phyloP scores from a whole-genome alignment of 2,329 filamentous ascomycete genomes.

The Monilinia vaccinii-corymbosi region DNA sequence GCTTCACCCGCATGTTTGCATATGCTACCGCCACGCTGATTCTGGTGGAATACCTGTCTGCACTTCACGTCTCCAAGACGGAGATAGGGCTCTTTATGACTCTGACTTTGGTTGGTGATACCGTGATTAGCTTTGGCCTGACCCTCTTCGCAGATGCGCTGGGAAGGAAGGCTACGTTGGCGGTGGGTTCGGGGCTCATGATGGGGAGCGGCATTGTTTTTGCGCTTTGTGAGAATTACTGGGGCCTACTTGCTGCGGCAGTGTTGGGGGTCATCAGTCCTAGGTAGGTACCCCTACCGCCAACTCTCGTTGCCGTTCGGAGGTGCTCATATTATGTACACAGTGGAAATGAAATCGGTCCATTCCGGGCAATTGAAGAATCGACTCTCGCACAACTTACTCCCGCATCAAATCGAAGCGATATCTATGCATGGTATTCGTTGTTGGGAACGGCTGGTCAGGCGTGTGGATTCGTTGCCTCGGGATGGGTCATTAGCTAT shows the following conservation, averaged over 20 bases:
- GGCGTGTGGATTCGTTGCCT: slow-evolving; percentile 48
- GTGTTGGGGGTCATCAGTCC: slow-evolving; percentile 55
- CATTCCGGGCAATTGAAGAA: slow-evolving; percentile 54
- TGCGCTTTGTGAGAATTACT: slow-evolving; percentile 43
- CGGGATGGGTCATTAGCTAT: slow-evolving; percentile 49
- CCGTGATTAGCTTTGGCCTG: slow-evolving; percentile 48
- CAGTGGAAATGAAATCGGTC: slow-evolving; percentile 56
- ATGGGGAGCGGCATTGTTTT: slow-evolving; percentile 46
- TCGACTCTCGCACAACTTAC: slow-evolving; percentile 50
- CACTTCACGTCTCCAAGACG: slow-evolving; percentile 40
- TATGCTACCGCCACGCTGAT: slow-evolving; percentile 52
- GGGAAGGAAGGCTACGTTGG: slow-evolving; percentile 45
- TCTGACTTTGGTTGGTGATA: slow-evolving; percentile 51
- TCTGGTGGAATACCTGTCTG: slow-evolving; percentile 46
- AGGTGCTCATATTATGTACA: slow-evolving; percentile 5
- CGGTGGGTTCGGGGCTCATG: slow-evolving; percentile 47
- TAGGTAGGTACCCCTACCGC: slow-evolving; percentile 27
- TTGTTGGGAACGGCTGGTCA: slow-evolving; percentile 49
- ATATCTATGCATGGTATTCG: slow-evolving; percentile 55
- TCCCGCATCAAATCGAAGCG: slow-evolving; percentile 35
- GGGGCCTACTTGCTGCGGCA: slow-evolving; percentile 47
- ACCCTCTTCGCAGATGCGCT: slow-evolving; percentile 49
- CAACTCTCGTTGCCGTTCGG: not conserved
- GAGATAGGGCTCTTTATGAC: slow-evolving; percentile 57
- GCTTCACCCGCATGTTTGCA: slow-evolving; percentile 53